Evolutionary conservation across 2,329 filamentous ascomycete species (phyloP).

Genomic region (Fusarium tjaetaba): DNA sequence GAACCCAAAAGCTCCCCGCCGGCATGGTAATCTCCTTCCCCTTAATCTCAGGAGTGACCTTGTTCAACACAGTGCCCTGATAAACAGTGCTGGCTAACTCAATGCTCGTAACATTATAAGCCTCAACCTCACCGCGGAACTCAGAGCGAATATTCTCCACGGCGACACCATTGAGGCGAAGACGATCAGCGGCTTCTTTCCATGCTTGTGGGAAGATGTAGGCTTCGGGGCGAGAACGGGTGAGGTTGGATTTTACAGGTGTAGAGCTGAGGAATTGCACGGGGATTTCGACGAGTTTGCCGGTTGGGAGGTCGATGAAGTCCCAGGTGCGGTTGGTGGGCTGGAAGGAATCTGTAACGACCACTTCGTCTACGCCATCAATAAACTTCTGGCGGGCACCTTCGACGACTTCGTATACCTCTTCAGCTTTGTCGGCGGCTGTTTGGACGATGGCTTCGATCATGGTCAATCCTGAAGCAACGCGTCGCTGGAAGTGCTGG

Average conservation of each 20-base stretch:
- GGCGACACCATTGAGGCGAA: constrained; percentile 36
- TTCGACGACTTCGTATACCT: constrained; percentile 35
- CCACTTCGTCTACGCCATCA: constrained; percentile 38
- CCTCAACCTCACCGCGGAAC: constrained; percentile 39
- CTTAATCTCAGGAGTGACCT: constrained; percentile 30
- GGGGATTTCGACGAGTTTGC: constrained; percentile 35
- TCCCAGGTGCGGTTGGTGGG: constrained; percentile 40
- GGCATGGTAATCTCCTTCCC: constrained; percentile 37
- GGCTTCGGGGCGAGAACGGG: constrained; percentile 40
- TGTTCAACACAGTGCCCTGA: constrained; percentile 38
- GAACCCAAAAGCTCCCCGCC: constrained; percentile 42
- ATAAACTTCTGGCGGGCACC: constrained; percentile 38
- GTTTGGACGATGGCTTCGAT: constrained; percentile 41
- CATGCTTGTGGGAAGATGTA: constrained; percentile 44
- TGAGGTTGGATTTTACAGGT: constrained; percentile 40
- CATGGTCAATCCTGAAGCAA: constrained; percentile 42
- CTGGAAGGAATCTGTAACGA: constrained; percentile 37
- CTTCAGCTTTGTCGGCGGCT: constrained; percentile 35
- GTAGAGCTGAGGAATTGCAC: constrained; percentile 42
- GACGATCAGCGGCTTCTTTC: constrained; percentile 38
- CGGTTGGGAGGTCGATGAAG: constrained; percentile 41
- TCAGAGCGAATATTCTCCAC: constrained; percentile 35
- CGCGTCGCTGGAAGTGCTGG: constrained; percentile 48
- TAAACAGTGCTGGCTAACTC: constrained; percentile 25
- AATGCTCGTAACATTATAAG: constrained; percentile 34